A percentile compares a stretch with the other conserved stretches of the same genome.
phyloP scores from a whole-genome alignment of 2,329 filamentous ascomycete species.

The Cladosporium sp. region DNA sequence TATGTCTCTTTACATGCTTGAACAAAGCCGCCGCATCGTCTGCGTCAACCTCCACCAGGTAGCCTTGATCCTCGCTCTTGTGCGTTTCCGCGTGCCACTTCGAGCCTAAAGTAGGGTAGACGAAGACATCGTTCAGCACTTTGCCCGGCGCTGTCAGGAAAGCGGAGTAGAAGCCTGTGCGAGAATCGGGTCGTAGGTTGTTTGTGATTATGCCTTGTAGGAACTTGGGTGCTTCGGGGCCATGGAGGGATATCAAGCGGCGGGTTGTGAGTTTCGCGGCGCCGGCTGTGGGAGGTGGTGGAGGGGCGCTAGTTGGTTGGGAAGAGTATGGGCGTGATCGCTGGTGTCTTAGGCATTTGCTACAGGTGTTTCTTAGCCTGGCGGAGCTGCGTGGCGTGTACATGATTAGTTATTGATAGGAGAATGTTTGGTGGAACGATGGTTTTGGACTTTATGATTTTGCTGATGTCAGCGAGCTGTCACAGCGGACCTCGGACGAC shows the following conservation, averaged over 20 bases:
- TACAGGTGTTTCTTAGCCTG: neutral
- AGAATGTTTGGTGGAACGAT: neutral
- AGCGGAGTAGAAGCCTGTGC: slow-evolving; percentile 69
- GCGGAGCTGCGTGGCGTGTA: neutral
- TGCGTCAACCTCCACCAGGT: slow-evolving; percentile 81
- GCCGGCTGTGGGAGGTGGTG: slow-evolving; percentile 53
- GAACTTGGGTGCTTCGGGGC: slow-evolving; percentile 77
- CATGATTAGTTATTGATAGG: slow-evolving; percentile 8
- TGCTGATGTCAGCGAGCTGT: slow-evolving; percentile 11
- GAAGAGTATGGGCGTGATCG: slow-evolving; percentile 6
- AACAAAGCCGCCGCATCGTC: slow-evolving; percentile 62
- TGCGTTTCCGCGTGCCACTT: slow-evolving; percentile 30
- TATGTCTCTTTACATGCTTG: slow-evolving; percentile 80
- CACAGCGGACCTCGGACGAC: too few species aligned
- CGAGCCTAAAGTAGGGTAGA: slow-evolving; percentile 65
- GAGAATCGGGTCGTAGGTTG: slow-evolving; percentile 57
- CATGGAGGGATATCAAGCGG: slow-evolving; percentile 74
- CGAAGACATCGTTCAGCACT: slow-evolving; percentile 84
- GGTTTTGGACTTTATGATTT: neutral
- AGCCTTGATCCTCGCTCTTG: slow-evolving; percentile 49
- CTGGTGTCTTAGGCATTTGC: neutral
- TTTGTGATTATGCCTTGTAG: slow-evolving; percentile 85
- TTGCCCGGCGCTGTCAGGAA: slow-evolving; percentile 83
- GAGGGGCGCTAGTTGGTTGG: slow-evolving; percentile 29
- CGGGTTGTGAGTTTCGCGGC: slow-evolving; percentile 66